phyloP scores from a whole-genome alignment of 345 rosid species.

The Pistacia vera region DNA sequence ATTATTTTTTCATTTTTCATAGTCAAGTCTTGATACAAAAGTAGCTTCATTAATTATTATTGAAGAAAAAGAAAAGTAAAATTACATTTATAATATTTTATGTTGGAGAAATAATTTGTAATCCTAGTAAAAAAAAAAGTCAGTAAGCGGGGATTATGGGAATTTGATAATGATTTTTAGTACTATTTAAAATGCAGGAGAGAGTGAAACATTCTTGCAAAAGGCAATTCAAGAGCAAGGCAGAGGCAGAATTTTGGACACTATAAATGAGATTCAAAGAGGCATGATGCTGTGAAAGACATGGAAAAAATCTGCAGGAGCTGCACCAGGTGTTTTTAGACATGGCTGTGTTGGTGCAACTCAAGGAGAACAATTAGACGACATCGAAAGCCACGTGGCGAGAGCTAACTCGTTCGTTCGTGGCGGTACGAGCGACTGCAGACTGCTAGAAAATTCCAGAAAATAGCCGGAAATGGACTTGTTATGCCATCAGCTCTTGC shows the following conservation, averaged over 20 bases:
- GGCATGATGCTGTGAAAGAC: slow-evolving; percentile 87
- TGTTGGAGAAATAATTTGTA: no score
- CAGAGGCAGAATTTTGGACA: slow-evolving; percentile 72
- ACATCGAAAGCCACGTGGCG: slow-evolving; percentile 77
- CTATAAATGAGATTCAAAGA: slow-evolving; percentile 80
- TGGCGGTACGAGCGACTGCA: slow-evolving; percentile 54
- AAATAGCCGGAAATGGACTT: slow-evolving; percentile 82
- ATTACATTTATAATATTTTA: no score
- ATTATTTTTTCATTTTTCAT: no score
- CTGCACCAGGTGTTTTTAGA: slow-evolving; percentile 88
- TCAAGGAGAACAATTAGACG: slow-evolving; percentile 78
- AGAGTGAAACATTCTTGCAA: slow-evolving; percentile 85
- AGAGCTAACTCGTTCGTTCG: slow-evolving; percentile 74
- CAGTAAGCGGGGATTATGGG: no score
- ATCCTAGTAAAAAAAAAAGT: no score
- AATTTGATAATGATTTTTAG: background rate
- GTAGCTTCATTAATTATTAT: no score
- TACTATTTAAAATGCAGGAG: slow-evolving; percentile 49
- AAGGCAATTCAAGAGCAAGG: slow-evolving; percentile 96
- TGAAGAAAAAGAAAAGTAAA: no score
- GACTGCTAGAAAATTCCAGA: slow-evolving; percentile 70
- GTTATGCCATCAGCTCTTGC: slow-evolving; percentile 61
- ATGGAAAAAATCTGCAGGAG: slow-evolving; percentile 75
- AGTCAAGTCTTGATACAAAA: no score
- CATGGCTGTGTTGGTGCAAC: slow-evolving; percentile 83